These are phyloP conservation scores for Barbatosphaeria neglecta DNA, from an alignment of 495 filamentous ascomycete genomes.

Conservation along the genomic window DNA sequence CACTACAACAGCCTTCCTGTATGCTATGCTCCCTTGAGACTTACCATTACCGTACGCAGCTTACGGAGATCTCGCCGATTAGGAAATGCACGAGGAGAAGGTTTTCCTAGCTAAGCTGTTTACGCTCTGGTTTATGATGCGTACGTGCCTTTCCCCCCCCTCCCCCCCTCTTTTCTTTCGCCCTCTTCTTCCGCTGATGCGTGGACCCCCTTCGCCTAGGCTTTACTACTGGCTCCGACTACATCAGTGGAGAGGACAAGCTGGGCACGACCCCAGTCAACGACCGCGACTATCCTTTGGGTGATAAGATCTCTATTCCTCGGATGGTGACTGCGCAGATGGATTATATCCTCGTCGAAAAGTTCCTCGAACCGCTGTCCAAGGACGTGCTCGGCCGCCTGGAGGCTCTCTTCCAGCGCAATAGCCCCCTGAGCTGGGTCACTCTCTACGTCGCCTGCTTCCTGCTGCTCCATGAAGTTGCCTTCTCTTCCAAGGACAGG, in stretches of 20 bases:
- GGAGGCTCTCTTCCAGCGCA: constrained; percentile 18
- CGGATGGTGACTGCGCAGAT: constrained; percentile 39
- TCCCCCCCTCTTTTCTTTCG: not conserved
- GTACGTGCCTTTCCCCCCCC: constrained; percentile 23
- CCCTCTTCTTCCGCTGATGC: constrained; percentile 4
- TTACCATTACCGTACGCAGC: too few species aligned
- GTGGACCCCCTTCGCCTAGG: constrained; percentile 12
- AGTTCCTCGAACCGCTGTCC: constrained; percentile 16
- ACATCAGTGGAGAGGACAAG: constrained; percentile 17
- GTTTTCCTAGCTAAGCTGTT: not conserved
- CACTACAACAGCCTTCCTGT: constrained; percentile 9
- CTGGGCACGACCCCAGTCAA: constrained; percentile 18
- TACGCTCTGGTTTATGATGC: constrained; percentile 27
- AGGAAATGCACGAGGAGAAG: not conserved
- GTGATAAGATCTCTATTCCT: constrained; percentile 18
- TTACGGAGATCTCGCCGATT: too few species aligned
- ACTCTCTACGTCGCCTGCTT: constrained; percentile 30
- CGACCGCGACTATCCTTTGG: constrained; percentile 8
- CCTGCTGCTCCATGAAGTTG: constrained; percentile 21
- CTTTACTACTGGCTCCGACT: constrained; percentile 25
- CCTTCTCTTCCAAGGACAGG: constrained; percentile 15
- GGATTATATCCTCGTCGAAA: constrained; percentile 26
- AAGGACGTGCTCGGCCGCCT: constrained; percentile 16
- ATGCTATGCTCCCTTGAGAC: not conserved
- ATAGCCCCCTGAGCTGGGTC: constrained; percentile 23